Evolutionary conservation across 805 yeast genomes (phyloP), one percentile per base, ranked within the genome.

Genomic region (Cyberlindnera veronae): DNA sequence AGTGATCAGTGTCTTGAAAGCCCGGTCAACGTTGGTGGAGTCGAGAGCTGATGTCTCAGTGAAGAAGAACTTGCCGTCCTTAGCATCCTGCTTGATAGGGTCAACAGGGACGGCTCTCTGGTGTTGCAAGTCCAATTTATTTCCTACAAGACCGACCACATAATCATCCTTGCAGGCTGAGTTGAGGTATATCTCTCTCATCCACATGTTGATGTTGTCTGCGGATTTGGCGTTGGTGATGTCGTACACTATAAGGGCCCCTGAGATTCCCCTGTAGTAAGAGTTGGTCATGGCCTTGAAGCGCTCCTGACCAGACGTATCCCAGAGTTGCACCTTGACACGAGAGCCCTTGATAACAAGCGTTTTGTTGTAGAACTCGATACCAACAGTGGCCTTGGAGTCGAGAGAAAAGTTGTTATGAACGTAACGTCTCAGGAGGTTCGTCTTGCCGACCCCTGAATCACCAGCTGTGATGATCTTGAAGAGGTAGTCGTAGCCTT

Each of bases 261-360:
- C 83, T 59, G 84, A 81, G 19, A 89, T 83, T 54, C 81, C 81
- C 49, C 91, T 61, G 59, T 84, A 84, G 61, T 84, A 84, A 88
- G 83, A 83, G 20, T 90, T 88, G 6, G 89, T 85, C 49, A 84
- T 65, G 0, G 87, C 77, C 45, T 83, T 72, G 55, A 82, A 84
- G 39, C 91, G 63, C 54, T 84, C 93, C 58, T 84, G 91, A 6
- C 93, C 91, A 0, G 91, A 90, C 3, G 91, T 83, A 56, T 84
- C 93, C 93, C 93, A 84, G 38, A 84, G 81, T 54, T 84, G 91
- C 47, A 82, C 74, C 57, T 81, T 81, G 2, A 77, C 74, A 13
- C 74, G 71, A 14, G 57, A 49, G 23, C 66, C 74, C 36, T 74
- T 74, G n/a, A 77, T 53, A 14, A 73, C 69, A 32, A 82, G 72